Evolutionary conservation across 2,329 filamentous ascomycete genomes (phyloP).

Genomic region (Fusarium sp.): DNA sequence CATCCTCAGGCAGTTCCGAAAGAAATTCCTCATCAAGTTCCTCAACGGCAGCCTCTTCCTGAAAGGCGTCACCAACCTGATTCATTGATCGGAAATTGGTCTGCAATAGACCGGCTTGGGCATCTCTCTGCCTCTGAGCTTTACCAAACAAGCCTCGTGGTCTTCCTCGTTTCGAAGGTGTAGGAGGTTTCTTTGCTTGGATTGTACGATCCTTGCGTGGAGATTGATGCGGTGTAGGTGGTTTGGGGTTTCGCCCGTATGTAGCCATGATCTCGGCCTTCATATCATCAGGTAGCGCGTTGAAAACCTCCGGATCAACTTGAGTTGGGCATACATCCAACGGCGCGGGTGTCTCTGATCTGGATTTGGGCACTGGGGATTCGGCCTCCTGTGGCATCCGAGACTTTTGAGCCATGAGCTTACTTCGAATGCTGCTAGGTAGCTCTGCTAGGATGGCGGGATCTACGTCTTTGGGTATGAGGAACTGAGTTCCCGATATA

Average conservation of each 20-base stretch:
- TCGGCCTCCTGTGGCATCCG: constrained; percentile 39
- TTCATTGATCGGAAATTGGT: constrained; percentile 73
- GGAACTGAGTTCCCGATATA: constrained; percentile 87
- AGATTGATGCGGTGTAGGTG: constrained; percentile 59
- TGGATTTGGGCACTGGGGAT: constrained; percentile 47
- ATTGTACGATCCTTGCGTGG: constrained; percentile 67
- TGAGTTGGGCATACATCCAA: constrained; percentile 73
- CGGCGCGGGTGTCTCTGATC: constrained; percentile 55
- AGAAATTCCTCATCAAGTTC: constrained; percentile 79
- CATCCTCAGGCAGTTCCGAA: constrained; percentile 82
- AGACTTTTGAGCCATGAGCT: constrained; percentile 70
- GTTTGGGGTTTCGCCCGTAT: constrained; percentile 62
- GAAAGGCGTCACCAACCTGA: constrained; percentile 44
- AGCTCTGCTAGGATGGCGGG: constrained; percentile 84
- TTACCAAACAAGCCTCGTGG: constrained; percentile 55
- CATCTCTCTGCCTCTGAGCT: constrained; percentile 63
- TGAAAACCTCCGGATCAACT: constrained; percentile 85
- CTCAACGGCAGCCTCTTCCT: constrained; percentile 54
- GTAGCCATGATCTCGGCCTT: constrained; percentile 83
- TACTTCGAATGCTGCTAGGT: constrained; percentile 82
- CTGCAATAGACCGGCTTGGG: constrained; percentile 73
- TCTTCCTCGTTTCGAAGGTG: constrained; percentile 73
- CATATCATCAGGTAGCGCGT: constrained; percentile 85
- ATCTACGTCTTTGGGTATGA: constrained; percentile 86
- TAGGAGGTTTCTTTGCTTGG: constrained; percentile 63